Base-by-base conservation (phyloP, 768 basidiomycete species). In the Lactarius vividus region DNA sequence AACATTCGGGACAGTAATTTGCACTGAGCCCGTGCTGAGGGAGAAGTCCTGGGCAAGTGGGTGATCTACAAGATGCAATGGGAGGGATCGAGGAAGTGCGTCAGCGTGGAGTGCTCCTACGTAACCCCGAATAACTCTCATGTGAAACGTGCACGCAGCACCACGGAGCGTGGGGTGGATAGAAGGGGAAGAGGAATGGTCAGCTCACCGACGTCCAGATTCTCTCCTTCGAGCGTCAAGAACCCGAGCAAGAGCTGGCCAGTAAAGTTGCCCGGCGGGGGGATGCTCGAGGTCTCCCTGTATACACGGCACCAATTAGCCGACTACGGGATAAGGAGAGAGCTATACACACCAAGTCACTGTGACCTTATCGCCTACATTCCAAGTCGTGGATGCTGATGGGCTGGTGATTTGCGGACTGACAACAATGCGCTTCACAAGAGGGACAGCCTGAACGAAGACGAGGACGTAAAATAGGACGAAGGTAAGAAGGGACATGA, bases 201-300 rank as follows among this genome's bases (percentile, higher is more conserved):
- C 37, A 4, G 73, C 84, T 67, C 66, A 85, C 86, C 54, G 31
- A 85, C 75, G 67, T 86, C 79, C 70, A 86, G 83, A 59, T 79
- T 80, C 59, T 64, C 69, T 26, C 67, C 66, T 62, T 74, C 73
- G 61, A 70, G 71, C 68, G 71, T 66, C 62, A 70, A 13, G 67
- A 76, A 76, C 15, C 85, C 85, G 26, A 87, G 79, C 5, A 85
- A 71, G 55, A 86, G 66, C 35, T 75, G 29, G 7, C 85, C 77
- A 5, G 77, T 80, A 4, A 75, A 73, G 66, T 76, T 73, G 31
- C 72, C 73, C 44, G 77, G 74, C 3, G 23, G n/a, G 4, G 84
- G 84, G 33, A 87, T 72, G 52, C 75, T 65, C 44, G 70, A 62
- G 0, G 72, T 69, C 64, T 76, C 70, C 63, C 63, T 64, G 29